Base-by-base conservation (phyloP, 1,284 basidiomycete species). In the Pisolithus thermaeus region DNA sequence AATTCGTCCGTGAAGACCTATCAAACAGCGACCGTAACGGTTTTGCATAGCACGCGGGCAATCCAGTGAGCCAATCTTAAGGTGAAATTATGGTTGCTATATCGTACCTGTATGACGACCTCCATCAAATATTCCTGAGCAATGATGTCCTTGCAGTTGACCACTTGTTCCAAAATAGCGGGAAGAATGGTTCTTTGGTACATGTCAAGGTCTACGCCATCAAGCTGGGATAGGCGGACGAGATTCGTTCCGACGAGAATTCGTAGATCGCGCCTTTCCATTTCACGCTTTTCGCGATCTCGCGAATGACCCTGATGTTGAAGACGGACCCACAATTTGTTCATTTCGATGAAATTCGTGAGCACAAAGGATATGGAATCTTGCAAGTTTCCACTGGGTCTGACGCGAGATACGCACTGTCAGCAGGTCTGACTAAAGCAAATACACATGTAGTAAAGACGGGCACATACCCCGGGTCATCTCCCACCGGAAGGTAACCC, bases 91-190 rank as follows among this genome's bases (percentile, higher is more conserved):
- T 18, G 38, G 36, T 5, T 37, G 23, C 12, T 1, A 9, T 32
- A 18, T 42, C 16, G 37, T 28, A 88, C 90, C 76, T 97, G 94
- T 58, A 97, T 97, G 55, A 97, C 92, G 5, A 97, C 94, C 69
- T 97, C 94, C 94, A 97, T 97, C 39, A 97, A 72, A 69, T 97
- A 97, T 64, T 97, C 95, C 68, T 97, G 94, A 0, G 95, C 94
- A 55, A 97, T 97, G 48, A 95, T 89, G 64, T 97, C 94, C 67
- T 95, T 95, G 73, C 94, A 97, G 63, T 87, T 94, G 57, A 97
- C 93, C 44, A 97, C 89, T 69, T 97, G 94, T 70, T 97, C 92
- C 46, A 97, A 71, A 50, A 97, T 84, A 53, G 88, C 89, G 0
- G 92, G 94, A 6, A 97, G 78, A 55, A 97, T 97, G 37, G 69